These are phyloP conservation scores for Volvariella volvacea DNA, from an alignment of 1,284 basidiomycete genomes.

Conservation along the genomic window DNA sequence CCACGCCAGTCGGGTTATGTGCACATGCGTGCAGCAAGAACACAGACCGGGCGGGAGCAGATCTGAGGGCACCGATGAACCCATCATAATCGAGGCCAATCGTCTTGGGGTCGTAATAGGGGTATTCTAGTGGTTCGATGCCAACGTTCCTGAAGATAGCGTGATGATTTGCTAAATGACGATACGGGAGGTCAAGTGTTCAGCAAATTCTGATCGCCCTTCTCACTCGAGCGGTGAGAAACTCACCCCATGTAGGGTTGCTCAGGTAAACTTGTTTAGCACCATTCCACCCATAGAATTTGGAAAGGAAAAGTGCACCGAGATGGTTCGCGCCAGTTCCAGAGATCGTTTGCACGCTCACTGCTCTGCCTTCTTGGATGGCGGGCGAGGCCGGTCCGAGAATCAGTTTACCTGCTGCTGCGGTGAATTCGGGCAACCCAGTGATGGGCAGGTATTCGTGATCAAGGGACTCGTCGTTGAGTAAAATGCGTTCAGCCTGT, in stretches of 20 bases:
- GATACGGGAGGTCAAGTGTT: conserved; percentile 4
- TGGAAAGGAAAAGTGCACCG: conserved; percentile 82
- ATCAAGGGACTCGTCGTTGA: conserved; percentile 72
- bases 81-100: conserved; percentile 83
- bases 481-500: conserved; percentile 69
- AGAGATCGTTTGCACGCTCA: conserved; percentile 87
- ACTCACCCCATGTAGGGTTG: conserved; percentile 90
- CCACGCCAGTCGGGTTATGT: conserved; percentile 95
- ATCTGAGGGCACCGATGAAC: conserved; percentile 60
- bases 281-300: conserved; percentile 74
- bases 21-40: conserved; percentile 93
- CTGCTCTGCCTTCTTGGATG: conserved; percentile 63
- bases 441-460: conserved; percentile 95
- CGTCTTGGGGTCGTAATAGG: conserved; percentile 88
- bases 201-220: conserved; percentile 4
- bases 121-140: conserved; percentile 75
- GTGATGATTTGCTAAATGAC: conserved; percentile 76
- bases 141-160: conserved; percentile 85
- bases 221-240: conserved; percentile 11
- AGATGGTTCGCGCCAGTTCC: conserved; percentile 95
- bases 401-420: conserved; percentile 77
- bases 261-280: conserved; percentile 73
- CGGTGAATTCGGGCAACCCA: conserved; percentile 78
- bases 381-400: conserved; percentile 72
- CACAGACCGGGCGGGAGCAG: conserved; percentile 70